Evolutionary conservation across 768 basidiomycete genomes (phyloP).

Genomic region (Boletus speciosus): DNA sequence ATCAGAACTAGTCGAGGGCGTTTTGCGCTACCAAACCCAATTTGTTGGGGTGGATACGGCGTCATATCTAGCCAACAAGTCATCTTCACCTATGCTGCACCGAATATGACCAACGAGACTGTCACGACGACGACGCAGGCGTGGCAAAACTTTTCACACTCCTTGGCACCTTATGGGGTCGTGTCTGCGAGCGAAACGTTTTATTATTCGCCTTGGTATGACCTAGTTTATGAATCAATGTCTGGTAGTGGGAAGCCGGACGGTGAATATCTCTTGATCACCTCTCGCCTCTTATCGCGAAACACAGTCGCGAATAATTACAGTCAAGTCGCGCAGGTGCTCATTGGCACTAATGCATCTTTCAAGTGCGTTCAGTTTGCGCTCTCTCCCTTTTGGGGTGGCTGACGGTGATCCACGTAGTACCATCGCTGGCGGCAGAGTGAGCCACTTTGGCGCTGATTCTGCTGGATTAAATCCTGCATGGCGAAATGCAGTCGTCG

Average conservation of each 20-base stretch:
- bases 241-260: constrained; percentile 10
- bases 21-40: constrained; percentile 33
- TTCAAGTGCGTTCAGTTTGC: constrained; percentile 8
- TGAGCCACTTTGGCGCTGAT: constrained; percentile 32
- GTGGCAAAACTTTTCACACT: constrained; percentile 27
- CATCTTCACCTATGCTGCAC: constrained; percentile 9
- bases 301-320: constrained; percentile 24
- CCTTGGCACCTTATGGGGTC: constrained; percentile 8
- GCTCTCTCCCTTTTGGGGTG: not conserved
- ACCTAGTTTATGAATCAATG: constrained; percentile 15
- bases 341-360: not conserved
- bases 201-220: constrained; percentile 23
- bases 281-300: constrained; percentile 34
- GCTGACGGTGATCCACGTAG: constrained; percentile 26
- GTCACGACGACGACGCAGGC: constrained; percentile 32
- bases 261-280: constrained; percentile 10
- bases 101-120: constrained; percentile 34
- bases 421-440: constrained; percentile 44
- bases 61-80: not conserved
- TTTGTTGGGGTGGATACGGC: constrained; percentile 45
- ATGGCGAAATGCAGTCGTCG: constrained; percentile 41
- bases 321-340: constrained; percentile 21
- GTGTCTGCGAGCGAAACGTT: constrained; percentile 27
- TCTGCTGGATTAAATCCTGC: constrained; percentile 45
- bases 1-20: constrained; percentile 31